Evolutionary conservation across 75 land plant genomes (phyloP), one percentile per base, ranked within the genome.

Genomic region (Picea glauca): DNA sequence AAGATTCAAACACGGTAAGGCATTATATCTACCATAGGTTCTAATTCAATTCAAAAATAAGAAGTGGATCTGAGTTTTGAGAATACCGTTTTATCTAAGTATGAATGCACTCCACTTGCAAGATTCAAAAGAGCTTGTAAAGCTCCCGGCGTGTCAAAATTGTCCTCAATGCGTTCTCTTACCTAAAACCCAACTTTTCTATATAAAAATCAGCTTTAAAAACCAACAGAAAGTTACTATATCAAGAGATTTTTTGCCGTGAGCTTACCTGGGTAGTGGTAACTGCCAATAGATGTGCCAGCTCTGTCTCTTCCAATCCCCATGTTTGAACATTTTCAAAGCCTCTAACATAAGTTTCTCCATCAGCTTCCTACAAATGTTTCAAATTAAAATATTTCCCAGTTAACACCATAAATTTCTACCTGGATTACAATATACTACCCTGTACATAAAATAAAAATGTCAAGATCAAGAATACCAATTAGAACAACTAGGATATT

Each of bases 141-240:
- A 54, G 88, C 88, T 58, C 86, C 85, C 54, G 76, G 74, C 9
- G 88, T 86, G 40, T 86, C 85, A 54, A 86, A 84, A 77, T 86
- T 86, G 83, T 86, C 88, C 66, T 83, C 86, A 35, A 86, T 59
- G 8, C 81, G 68, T 46, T 79, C 79, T 72, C 74, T 77, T 46
- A 86, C 88, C 88, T 86, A 58, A 20, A 75, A 13, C 67, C 26
- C 35, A 83, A 17, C 13, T n/a, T 20, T 18, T 63, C 12, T 4
- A 30, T n/a, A 60, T 32, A 9, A 12, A 35, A 12, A 58, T 54
- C 79, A 20, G 3, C 56, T 14, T 46, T 46, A 79, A 46, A 58
- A 43, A 32, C 46, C n/a, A 43, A 31, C 20, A 33, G 1, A 18
- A 60, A 18, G 38, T 58, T 23, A 20, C n/a, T 77, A 43, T 58